phyloP scores from a whole-genome alignment of 1,284 basidiomycete genomes.

The Boletus semigastroideus region DNA sequence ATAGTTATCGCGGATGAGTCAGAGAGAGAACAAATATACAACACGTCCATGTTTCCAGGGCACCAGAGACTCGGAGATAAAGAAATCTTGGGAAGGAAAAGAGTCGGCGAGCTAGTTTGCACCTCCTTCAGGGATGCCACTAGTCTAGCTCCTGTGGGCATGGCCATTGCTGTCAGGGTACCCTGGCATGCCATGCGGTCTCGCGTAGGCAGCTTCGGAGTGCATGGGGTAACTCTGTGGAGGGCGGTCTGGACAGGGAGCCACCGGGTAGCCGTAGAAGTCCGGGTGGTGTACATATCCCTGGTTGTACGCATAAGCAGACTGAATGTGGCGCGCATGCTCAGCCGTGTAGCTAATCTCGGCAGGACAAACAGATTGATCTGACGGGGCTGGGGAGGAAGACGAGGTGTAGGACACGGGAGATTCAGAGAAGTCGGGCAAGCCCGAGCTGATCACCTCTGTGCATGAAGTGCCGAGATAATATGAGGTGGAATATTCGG shows the following conservation, averaged over 20 bases:
- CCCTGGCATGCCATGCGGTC: constrained; percentile 15
- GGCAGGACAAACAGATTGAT: constrained; percentile 21
- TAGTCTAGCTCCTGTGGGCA: constrained; percentile 12
- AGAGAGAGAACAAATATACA: constrained; percentile 4
- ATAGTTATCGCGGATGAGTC: constrained; percentile 7
- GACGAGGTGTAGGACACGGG: constrained; percentile 21
- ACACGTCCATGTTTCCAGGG: constrained; percentile 10
- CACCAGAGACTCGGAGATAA: constrained; percentile 8
- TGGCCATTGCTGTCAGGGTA: constrained; percentile 19
- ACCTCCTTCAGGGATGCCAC: background rate
- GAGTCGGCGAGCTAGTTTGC: constrained; percentile 3
- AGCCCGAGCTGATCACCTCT: constrained; percentile 13
- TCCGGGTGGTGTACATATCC: constrained; percentile 12
- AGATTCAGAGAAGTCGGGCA: constrained; percentile 23
- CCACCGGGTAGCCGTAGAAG: constrained; percentile 12
- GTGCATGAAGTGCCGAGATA: constrained; percentile 12
- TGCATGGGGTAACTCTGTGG: constrained; percentile 13
- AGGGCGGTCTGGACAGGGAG: constrained; percentile 15
- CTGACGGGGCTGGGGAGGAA: constrained; percentile 24
- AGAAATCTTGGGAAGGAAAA: background rate
- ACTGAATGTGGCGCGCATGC: constrained; percentile 2
- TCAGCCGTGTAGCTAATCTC: constrained; percentile 10
- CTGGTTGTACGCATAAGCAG: constrained; percentile 10
- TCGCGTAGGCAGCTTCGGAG: constrained; percentile 9
- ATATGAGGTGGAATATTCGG: constrained; percentile 6